Evolutionary conservation across 768 basidiomycete species (phyloP).

Genomic region (Pholiota molesta): DNA sequence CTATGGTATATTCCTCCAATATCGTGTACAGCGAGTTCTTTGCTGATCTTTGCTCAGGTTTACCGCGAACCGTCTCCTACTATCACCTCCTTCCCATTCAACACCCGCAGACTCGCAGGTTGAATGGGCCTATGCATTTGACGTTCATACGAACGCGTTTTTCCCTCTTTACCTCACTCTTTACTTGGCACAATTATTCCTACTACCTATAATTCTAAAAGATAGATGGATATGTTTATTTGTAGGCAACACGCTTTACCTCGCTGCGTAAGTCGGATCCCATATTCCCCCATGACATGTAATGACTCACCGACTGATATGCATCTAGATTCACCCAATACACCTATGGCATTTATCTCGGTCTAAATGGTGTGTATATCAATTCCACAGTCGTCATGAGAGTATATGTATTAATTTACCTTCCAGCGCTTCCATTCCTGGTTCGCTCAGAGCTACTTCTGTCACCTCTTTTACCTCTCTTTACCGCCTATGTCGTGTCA

Average conservation of each 20-base stretch:
- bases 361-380: slow-evolving; percentile 66
- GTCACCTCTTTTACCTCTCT: slow-evolving; percentile 86
- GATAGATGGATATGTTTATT: slow-evolving; percentile 94
- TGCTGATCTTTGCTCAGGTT: slow-evolving; percentile 42
- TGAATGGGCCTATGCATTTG: slow-evolving; percentile 95
- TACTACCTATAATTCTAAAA: slow-evolving; percentile 80
- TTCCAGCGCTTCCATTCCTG: slow-evolving; percentile 90
- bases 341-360: slow-evolving; percentile 88
- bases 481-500: slow-evolving; percentile 83
- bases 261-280: slow-evolving; percentile 67
- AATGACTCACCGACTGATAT: slow-evolving; percentile 9
- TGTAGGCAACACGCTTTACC: slow-evolving; percentile 90
- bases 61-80: slow-evolving; percentile 69
- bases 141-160: slow-evolving; percentile 96
- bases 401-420: slow-evolving; percentile 7
- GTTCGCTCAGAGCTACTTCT: slow-evolving; percentile 88
- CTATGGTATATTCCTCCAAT: slow-evolving; percentile 59
- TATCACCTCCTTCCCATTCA: slow-evolving; percentile 74
- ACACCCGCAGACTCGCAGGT: slow-evolving; percentile 71
- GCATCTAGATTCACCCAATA: slow-evolving; percentile 78
- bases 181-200: slow-evolving; percentile 86
- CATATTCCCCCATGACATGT: neutral
- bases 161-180: slow-evolving; percentile 92
- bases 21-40: slow-evolving; percentile 9
- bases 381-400: slow-evolving; percentile 9